Evolutionary conservation across 2,329 filamentous ascomycete species (phyloP).

Genomic region (Fusarium ramigenum): DNA sequence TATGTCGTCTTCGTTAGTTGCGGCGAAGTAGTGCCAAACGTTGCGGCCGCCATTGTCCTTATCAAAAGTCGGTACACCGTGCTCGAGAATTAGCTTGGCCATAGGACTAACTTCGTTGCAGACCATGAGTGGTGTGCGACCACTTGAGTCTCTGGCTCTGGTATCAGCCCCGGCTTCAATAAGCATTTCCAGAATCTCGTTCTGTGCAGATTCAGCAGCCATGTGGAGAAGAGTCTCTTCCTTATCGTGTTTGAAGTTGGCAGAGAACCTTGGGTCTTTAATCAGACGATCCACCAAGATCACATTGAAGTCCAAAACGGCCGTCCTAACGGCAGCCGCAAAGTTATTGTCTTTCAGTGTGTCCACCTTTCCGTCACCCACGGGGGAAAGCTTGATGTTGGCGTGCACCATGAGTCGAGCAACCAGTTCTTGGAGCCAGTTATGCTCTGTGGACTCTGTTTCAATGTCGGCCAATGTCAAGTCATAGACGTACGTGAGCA

Average conservation of each 20-base stretch:
- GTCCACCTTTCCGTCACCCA: background rate
- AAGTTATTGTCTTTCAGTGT: slow-evolving; percentile 35
- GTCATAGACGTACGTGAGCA: slow-evolving; percentile 41
- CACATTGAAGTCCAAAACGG: slow-evolving; percentile 41
- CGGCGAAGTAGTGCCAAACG: slow-evolving; percentile 52
- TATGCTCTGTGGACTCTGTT: slow-evolving; percentile 7
- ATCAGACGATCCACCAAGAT: slow-evolving; percentile 42
- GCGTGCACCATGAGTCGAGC: slow-evolving; percentile 23
- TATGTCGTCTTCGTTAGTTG: slow-evolving; percentile 44
- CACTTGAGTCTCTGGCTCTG: slow-evolving; percentile 38
- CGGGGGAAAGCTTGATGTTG: slow-evolving; percentile 25
- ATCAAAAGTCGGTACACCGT: slow-evolving; percentile 43
- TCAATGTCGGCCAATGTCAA: slow-evolving; percentile 23
- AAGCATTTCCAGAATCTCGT: slow-evolving; percentile 44
- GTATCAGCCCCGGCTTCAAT: slow-evolving; percentile 43
- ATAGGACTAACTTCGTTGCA: slow-evolving; percentile 43
- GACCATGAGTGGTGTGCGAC: slow-evolving; percentile 50
- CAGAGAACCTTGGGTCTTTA: slow-evolving; percentile 46
- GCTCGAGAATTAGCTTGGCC: slow-evolving; percentile 38
- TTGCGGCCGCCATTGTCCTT: slow-evolving; percentile 46
- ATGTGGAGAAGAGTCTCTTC: slow-evolving; percentile 39
- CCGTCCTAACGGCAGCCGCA: slow-evolving; percentile 31
- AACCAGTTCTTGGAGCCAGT: slow-evolving; percentile 20
- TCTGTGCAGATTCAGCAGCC: slow-evolving; percentile 40
- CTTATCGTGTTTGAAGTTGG: slow-evolving; percentile 34